Evolutionary conservation across 2,329 filamentous ascomycete species (phyloP), one percentile per base, ranked within the genome.

Genomic region (Aspergillus oerlinghausenensis): DNA sequence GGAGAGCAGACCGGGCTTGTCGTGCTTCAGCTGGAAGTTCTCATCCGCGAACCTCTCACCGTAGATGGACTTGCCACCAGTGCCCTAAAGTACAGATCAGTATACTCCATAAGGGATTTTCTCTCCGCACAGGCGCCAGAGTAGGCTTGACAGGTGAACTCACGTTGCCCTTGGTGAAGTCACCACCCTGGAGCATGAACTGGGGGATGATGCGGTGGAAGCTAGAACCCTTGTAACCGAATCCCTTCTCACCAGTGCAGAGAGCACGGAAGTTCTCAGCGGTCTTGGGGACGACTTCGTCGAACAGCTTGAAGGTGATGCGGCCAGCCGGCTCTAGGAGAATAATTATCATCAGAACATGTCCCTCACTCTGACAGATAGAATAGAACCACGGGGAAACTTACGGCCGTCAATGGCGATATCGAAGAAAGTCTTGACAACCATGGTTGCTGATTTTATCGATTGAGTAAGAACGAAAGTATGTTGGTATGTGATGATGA

Each of bases 131-230:
- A 25, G n/a, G 35, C 6, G 11, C 23, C 21, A 50, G 35, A 3
- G 14, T 11, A 28, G 29, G 26, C 5, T 23, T n/a, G 26, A 3
- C 19, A 8, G 2, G 5, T 38, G 49, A 57, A 79, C 89, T 77
- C 82, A 96, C 92, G 79, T 95, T 94, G 73, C 87, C 86, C 73
- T 89, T 89, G 79, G 91, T 95, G 82, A 95, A 95, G 84, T 96
- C 91, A 84, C 91, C 91, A 76, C 91, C 92, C 84, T 96, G 92
- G 69, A 96, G 88, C 92, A 96, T 96, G 84, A 96, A 96, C 57
- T 90, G 77, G 67, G 89, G 89, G 78, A 96, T 96, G 78, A 96
- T 88, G 70, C 92, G 90, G 85, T 96, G 91, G 88, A 96, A 96
- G 66, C 84, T 82, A 68, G 90, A 94, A 73, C 85, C 86, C 76